Evolutionary conservation across 73 alveolate species (phyloP).

Genomic region (Tetrahymena malaccensis): DNA sequence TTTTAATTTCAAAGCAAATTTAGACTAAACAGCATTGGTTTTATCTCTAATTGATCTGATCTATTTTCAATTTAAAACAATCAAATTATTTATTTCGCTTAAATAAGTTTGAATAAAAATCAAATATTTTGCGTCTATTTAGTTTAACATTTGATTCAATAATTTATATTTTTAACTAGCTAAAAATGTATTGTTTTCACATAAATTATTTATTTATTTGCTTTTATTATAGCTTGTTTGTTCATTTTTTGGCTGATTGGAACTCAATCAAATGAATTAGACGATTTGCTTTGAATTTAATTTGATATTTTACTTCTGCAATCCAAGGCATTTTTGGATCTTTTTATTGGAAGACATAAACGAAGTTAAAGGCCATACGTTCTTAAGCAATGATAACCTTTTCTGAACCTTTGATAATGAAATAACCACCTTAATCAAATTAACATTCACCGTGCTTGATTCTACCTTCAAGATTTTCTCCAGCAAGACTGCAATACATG

Average conservation of each 20-base stretch:
- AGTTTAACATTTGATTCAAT: background rate
- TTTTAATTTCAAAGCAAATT: slow-evolving; percentile 10
- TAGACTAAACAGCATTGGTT: slow-evolving; percentile 37
- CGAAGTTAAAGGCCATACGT: slow-evolving; percentile 70
- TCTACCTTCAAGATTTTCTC: slow-evolving; percentile 37
- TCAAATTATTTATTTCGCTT: slow-evolving; percentile 5
- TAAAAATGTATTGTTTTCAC: too few relatives aligned
- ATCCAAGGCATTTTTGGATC: slow-evolving; percentile 55
- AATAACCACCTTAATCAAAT: slow-evolving; percentile 73
- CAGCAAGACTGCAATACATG: slow-evolving; percentile 48
- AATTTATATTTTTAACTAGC: too few relatives aligned
- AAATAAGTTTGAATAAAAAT: background rate
- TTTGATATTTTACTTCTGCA: slow-evolving; percentile 53
- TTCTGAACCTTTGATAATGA: slow-evolving; percentile 69
- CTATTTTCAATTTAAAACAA: slow-evolving; percentile 6
- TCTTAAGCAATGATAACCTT: slow-evolving; percentile 70
- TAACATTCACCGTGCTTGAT: slow-evolving; percentile 62
- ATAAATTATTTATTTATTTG: too few relatives aligned
- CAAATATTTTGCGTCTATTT: background rate
- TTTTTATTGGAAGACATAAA: slow-evolving; percentile 53
- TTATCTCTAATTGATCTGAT: slow-evolving; percentile 45
- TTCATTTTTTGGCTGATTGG: too few relatives aligned
- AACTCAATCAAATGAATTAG: background rate
- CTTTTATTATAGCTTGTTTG: too few relatives aligned
- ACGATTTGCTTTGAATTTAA: too few relatives aligned